phyloP scores from a whole-genome alignment of 2,329 filamentous ascomycete genomes.

The Leptographium wingfieldii region DNA sequence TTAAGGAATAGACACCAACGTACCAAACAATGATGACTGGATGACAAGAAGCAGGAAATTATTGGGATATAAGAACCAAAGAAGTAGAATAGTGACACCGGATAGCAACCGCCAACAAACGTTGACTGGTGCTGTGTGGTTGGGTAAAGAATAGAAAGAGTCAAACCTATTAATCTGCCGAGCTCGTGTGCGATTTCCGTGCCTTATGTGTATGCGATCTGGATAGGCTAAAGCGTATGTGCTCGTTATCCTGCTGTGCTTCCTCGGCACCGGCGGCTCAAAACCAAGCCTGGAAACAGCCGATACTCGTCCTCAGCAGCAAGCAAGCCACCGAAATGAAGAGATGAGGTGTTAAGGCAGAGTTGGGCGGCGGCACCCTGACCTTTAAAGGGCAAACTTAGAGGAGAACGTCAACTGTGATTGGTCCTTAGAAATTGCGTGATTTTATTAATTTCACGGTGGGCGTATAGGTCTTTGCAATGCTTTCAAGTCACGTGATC shows the following conservation, averaged over 20 bases:
- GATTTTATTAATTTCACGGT: slow-evolving; percentile 5
- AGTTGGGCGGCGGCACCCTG: neutral
- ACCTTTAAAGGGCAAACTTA: slow-evolving; percentile 1
- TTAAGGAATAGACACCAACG: slow-evolving; percentile 23
- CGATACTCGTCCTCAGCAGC: neutral
- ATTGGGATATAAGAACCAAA: neutral
- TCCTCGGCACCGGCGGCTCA: neutral
- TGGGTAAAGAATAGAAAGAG: neutral
- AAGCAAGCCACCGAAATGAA: slow-evolving; percentile 3
- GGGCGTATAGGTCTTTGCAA: slow-evolving; percentile 11
- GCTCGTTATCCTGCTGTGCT: neutral
- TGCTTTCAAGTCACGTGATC: neutral
- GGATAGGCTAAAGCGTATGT: neutral
- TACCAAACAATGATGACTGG: neutral
- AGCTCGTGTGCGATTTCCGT: neutral
- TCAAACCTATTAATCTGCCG: neutral
- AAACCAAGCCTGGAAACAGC: neutral
- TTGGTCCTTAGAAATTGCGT: slow-evolving; percentile 11
- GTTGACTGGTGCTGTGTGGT: neutral
- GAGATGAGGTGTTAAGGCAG: slow-evolving; percentile 5
- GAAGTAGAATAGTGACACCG: neutral
- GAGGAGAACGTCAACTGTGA: slow-evolving; percentile 1
- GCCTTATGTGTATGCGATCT: neutral
- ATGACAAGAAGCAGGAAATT: neutral
- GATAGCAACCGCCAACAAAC: neutral